phyloP scores from a whole-genome alignment of 2,329 filamentous ascomycete genomes.

The Hymenoscyphus fructigenus region DNA sequence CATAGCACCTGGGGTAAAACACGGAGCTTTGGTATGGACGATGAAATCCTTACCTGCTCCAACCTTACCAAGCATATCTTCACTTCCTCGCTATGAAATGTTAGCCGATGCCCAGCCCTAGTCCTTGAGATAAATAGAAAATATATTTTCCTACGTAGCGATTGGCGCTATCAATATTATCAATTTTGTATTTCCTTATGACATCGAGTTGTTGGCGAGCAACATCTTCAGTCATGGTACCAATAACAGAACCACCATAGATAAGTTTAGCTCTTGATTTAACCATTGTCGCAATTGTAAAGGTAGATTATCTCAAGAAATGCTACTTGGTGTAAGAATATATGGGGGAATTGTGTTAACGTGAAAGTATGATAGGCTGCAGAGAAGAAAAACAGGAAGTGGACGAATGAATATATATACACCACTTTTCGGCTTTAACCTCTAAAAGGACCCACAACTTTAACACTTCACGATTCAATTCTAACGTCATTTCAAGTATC shows the following conservation, averaged over 20 bases:
- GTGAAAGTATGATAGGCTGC: too few species aligned
- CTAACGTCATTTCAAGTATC: too few species aligned
- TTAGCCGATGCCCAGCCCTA: not conserved
- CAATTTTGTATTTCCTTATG: constrained; percentile 27
- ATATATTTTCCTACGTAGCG: constrained; percentile 23
- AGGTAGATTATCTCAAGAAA: too few species aligned
- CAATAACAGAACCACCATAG: constrained; percentile 21
- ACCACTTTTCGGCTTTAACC: too few species aligned
- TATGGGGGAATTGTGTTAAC: too few species aligned
- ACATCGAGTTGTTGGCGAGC: constrained; percentile 17
- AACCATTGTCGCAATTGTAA: constrained; percentile 8
- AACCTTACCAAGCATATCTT: constrained; percentile 24
- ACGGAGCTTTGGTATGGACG: constrained; percentile 32
- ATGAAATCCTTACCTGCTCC: constrained; percentile 27
- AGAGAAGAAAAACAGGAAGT: too few species aligned
- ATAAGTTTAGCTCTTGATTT: constrained; percentile 18
- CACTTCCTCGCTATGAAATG: constrained; percentile 25
- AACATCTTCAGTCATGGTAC: not conserved
- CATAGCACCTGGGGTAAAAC: constrained; percentile 22
- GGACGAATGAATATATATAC: too few species aligned
- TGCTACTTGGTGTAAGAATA: too few species aligned
- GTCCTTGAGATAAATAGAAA: not conserved
- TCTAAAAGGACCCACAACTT: too few species aligned
- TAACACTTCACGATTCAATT: too few species aligned
- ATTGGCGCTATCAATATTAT: constrained; percentile 27